Evolutionary conservation across 179 eudicot species (phyloP).

Genomic region (Drosera spatulata): DNA sequence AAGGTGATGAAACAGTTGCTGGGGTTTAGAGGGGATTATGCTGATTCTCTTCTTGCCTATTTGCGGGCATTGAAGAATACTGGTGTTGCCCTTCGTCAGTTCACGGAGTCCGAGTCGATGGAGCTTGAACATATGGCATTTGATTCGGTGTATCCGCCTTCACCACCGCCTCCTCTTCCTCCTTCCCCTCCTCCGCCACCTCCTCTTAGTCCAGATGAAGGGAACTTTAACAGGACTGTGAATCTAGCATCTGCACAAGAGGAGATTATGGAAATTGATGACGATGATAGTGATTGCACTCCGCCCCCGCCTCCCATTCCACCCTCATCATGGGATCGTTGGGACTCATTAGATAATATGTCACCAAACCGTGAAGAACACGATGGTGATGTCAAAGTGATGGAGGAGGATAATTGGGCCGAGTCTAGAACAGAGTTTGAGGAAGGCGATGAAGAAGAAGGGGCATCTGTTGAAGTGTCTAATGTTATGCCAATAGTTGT

Average conservation of each 20-base stretch:
- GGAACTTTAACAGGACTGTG: slow-evolving; percentile 17
- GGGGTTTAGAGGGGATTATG: slow-evolving; percentile 50
- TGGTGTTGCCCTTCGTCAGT: slow-evolving; percentile 71
- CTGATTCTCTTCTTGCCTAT: slow-evolving; percentile 55
- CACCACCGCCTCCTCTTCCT: slow-evolving; percentile 65
- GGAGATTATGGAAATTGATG: slow-evolving; percentile 36
- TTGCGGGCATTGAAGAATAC: slow-evolving; percentile 62
- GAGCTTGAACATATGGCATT: slow-evolving; percentile 39
- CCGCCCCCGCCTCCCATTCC: slow-evolving; percentile 53
- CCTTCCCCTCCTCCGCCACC: slow-evolving; percentile 70
- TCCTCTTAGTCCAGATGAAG: slow-evolving; percentile 54
- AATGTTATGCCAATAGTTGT: slow-evolving; percentile 12
- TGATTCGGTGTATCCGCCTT: slow-evolving; percentile 28
- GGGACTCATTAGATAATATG: slow-evolving; percentile 42
- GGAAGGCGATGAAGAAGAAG: slow-evolving; percentile 39
- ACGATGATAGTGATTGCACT: slow-evolving; percentile 22
- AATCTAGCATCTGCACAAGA: slow-evolving; percentile 21
- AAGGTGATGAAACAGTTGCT: slow-evolving; percentile 55
- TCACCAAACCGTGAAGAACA: slow-evolving; percentile 21
- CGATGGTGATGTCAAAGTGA: slow-evolving; percentile 19
- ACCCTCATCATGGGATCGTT: slow-evolving; percentile 34
- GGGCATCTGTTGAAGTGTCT: slow-evolving; percentile 7
- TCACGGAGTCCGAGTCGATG: slow-evolving; percentile 57
- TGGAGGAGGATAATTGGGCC: slow-evolving; percentile 74
- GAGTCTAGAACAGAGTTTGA: slow-evolving; percentile 57